These are phyloP conservation scores for Spathaspora passalidarum DNA, from an alignment of 805 yeast genomes.

Conservation along the genomic window DNA sequence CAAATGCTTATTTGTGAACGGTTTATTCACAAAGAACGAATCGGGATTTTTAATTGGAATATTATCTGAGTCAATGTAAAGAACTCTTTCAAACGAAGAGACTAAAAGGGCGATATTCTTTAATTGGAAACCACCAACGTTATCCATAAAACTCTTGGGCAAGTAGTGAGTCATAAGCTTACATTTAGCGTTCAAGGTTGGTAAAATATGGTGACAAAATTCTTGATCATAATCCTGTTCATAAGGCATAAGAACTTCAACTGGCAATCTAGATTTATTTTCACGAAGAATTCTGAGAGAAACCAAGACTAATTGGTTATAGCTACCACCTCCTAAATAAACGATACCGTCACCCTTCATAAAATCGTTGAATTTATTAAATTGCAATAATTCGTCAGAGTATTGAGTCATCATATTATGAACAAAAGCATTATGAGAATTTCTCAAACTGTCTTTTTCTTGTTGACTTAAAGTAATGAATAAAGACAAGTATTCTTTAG, in stretches of 20 bases:
- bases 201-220: slow-evolving; percentile 31
- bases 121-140: slow-evolving; percentile 31
- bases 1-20: slow-evolving; percentile 24
- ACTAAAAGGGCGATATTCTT: slow-evolving; percentile 36
- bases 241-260: slow-evolving; percentile 35
- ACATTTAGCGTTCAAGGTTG: slow-evolving; percentile 31
- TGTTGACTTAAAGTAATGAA: slow-evolving; percentile 18
- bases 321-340: slow-evolving; percentile 36
- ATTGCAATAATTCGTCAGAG: slow-evolving; percentile 20
- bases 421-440: slow-evolving; percentile 21
- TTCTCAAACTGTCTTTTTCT: slow-evolving; percentile 18
- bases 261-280: slow-evolving; percentile 32
- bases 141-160: slow-evolving; percentile 18
- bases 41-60: slow-evolving; percentile 36
- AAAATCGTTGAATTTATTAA: slow-evolving; percentile 20
- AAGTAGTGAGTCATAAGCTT: slow-evolving; percentile 48
- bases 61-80: slow-evolving; percentile 40
- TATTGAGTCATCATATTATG: slow-evolving; percentile 18
- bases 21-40: slow-evolving; percentile 29
- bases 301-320: slow-evolving; percentile 32
- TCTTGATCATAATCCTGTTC: slow-evolving; percentile 30
- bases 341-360: slow-evolving; percentile 40
- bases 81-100: slow-evolving; percentile 31
- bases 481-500: slow-evolving; percentile 19
- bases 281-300: slow-evolving; percentile 33